phyloP scores from a whole-genome alignment of 2,329 filamentous ascomycete genomes.

The Parascedosporium putredinis region DNA sequence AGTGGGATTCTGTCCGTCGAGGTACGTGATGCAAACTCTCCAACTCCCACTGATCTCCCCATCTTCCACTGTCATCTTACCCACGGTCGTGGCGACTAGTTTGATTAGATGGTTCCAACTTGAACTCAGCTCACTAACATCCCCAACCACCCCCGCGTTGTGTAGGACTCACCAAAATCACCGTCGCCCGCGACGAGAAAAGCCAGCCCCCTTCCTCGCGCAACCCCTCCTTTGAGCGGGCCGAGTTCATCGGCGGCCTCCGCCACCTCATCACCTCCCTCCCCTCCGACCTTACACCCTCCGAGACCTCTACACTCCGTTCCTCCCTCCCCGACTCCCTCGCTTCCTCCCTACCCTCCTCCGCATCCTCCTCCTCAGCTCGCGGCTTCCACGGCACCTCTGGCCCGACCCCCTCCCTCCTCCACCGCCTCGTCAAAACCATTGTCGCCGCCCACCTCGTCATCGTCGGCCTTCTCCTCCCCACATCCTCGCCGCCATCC shows the following conservation, averaged over 20 bases:
- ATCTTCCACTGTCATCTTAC: neutral
- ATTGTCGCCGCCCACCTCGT: neutral
- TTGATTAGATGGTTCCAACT: too few species aligned
- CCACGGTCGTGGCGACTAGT: too few species aligned
- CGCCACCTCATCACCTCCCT: constrained; percentile 8
- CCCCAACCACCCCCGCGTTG: neutral
- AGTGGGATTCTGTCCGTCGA: constrained; percentile 7
- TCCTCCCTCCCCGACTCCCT: constrained; percentile 1
- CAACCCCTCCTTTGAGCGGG: constrained; percentile 7
- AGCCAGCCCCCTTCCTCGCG: neutral
- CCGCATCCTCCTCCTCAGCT: neutral
- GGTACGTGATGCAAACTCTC: neutral
- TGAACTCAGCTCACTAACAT: neutral
- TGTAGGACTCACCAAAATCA: constrained; percentile 7
- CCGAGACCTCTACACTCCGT: constrained; percentile 1
- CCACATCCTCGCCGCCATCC: neutral
- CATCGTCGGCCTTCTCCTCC: neutral
- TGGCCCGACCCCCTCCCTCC: neutral
- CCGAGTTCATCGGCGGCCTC: constrained; percentile 6
- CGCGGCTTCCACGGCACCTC: neutral
- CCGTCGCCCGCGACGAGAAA: constrained; percentile 4
- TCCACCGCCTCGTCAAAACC: constrained; percentile 5
- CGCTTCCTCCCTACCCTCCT: neutral
- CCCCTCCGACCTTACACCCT: neutral
- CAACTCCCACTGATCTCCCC: neutral